Evolutionary conservation across 805 yeast genomes (phyloP).

Genomic region (Monosporozyma aquatica): DNA sequence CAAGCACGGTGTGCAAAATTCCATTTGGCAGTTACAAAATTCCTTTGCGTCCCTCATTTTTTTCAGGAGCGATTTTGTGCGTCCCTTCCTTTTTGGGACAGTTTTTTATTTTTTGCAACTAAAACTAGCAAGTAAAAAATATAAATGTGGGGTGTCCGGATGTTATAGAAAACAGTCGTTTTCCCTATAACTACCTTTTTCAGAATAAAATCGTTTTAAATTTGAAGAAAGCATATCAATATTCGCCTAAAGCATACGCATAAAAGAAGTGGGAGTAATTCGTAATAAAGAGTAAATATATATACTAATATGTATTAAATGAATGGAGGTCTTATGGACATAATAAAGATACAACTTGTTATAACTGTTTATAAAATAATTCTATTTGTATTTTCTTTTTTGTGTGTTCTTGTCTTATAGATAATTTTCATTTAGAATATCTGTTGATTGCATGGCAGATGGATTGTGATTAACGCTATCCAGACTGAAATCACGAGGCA

Average conservation of each 20-base stretch:
- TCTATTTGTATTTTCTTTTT: background rate
- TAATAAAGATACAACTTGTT: too few species aligned
- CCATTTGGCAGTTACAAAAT: too few species aligned
- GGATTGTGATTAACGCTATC: conserved; percentile 11
- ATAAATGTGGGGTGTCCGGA: background rate
- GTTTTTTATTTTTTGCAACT: background rate
- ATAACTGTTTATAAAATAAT: too few species aligned
- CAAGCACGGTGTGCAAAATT: too few species aligned
- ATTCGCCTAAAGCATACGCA: too few species aligned
- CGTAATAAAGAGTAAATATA: background rate
- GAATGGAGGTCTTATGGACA: too few species aligned
- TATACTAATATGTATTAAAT: too few species aligned
- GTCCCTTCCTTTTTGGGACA: background rate
- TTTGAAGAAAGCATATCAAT: too few species aligned
- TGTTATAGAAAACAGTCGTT: background rate
- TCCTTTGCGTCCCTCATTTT: too few species aligned
- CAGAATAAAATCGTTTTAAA: too few species aligned
- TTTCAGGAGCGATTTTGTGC: background rate
- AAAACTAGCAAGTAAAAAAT: background rate
- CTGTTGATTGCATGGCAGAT: conserved; percentile 3
- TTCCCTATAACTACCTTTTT: too few species aligned
- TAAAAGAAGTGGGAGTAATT: too few species aligned
- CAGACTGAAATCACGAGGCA: conserved; percentile 17
- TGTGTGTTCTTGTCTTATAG: background rate
- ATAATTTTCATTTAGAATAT: conserved; percentile 3